Percentiles rank a stretch among this genome's conserved stretches.
Conservation (phyloP, 352 stramenopile species). For the Globisporangium carolinianum region DNA sequence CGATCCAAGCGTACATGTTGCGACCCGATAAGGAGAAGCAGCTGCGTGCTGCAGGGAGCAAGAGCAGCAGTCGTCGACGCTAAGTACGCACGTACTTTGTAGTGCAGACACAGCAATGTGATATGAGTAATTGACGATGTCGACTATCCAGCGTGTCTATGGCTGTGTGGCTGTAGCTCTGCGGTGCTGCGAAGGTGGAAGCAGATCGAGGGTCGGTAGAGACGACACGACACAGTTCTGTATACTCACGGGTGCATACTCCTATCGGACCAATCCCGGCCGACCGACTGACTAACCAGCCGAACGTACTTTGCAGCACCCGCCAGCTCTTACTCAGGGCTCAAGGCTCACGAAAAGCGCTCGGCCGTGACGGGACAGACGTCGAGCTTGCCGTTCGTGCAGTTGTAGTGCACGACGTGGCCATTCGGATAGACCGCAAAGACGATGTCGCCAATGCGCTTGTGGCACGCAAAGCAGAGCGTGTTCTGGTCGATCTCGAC, state of each 20-base stretch:
- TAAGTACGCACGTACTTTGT: neutral
- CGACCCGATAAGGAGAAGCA: constrained; percentile 4
- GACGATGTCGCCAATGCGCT: constrained; percentile 85
- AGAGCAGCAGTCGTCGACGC: neutral
- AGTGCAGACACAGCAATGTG: neutral
- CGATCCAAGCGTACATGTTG: constrained; percentile 23
- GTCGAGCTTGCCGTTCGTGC: constrained; percentile 78
- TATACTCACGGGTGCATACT: neutral
- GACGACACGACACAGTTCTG: neutral
- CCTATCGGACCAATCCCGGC: too few relatives aligned
- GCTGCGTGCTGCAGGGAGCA: neutral
- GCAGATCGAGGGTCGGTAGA: neutral
- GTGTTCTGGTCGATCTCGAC: constrained; percentile 82
- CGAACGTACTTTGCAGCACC: too few relatives aligned
- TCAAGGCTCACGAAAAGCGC: constrained; percentile 34
- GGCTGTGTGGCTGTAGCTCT: too few relatives aligned
- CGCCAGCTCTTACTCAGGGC: too few relatives aligned
- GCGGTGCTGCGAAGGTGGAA: neutral
- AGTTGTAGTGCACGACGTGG: constrained; percentile 87
- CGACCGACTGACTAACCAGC: too few relatives aligned
- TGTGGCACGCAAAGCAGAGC: constrained; percentile 74
- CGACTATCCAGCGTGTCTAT: too few relatives aligned
- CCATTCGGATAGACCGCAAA: constrained; percentile 84
- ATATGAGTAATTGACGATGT: too few relatives aligned
- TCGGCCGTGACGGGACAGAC: constrained; percentile 77